phyloP scores from a whole-genome alignment of 805 yeast genomes.

The Candida endomychidarum region DNA sequence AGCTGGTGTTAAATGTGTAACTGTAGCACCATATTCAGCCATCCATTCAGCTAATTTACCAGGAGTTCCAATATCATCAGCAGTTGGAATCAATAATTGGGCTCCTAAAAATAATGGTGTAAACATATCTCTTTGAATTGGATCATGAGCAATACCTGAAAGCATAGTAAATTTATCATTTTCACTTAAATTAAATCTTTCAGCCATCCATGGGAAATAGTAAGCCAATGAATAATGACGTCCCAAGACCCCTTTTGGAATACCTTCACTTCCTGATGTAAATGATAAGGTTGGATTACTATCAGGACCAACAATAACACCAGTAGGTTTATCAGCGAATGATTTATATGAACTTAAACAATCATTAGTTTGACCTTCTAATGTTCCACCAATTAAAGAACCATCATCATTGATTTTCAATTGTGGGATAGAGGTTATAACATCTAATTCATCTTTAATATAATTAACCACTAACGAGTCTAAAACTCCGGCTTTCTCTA shows the following conservation, averaged over 20 bases:
- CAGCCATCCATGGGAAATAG: constrained; percentile 98
- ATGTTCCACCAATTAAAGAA: constrained; percentile 56
- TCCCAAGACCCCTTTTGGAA: constrained; percentile 98
- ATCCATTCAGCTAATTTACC: constrained; percentile 98
- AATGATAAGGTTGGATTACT: constrained; percentile 94
- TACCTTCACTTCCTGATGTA: constrained; percentile 97
- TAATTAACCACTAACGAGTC: constrained; percentile 78
- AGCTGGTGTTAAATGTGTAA: constrained; percentile 97
- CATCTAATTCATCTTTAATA: constrained; percentile 67
- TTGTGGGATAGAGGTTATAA: constrained; percentile 72
- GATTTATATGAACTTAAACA: constrained; percentile 47
- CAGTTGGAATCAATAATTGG: constrained; percentile 85
- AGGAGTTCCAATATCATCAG: constrained; percentile 98
- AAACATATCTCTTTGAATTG: constrained; percentile 98
- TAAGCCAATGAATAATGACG: constrained; percentile 96
- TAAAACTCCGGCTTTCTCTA: constrained; percentile 84
- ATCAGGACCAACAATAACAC: constrained; percentile 95
- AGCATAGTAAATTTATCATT: constrained; percentile 94
- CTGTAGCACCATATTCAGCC: constrained; percentile 86
- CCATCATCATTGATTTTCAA: constrained; percentile 80
- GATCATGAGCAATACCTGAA: constrained; percentile 98
- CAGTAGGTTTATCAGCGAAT: constrained; percentile 62
- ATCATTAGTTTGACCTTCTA: constrained; percentile 38
- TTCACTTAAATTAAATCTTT: constrained; percentile 72
- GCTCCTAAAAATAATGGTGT: constrained; percentile 98